phyloP scores from a whole-genome alignment of 306 rosid species.

The Cicer cuneatum region DNA sequence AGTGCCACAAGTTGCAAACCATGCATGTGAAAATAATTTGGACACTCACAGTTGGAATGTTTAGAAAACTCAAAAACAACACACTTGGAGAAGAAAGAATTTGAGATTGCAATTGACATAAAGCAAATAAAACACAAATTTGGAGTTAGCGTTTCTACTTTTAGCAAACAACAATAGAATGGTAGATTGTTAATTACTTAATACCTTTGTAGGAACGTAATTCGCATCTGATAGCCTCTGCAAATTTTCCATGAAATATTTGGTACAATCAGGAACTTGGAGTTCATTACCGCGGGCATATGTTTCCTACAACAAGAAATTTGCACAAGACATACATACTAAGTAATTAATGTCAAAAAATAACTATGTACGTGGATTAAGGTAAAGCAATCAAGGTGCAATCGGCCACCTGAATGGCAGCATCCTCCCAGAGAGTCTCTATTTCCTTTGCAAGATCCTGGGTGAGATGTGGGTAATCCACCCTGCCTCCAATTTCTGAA shows the following conservation, averaged over 20 bases:
- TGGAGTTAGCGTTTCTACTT: conserved; percentile 1
- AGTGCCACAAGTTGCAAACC: not conserved
- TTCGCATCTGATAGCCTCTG: conserved; percentile 75
- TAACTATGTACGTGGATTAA: conserved; percentile 14
- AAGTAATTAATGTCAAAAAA: conserved; percentile 14
- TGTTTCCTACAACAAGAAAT: conserved; percentile 74
- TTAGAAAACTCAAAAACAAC: not conserved
- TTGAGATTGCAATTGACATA: not conserved
- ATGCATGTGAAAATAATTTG: conserved; percentile 7
- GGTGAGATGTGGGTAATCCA: conserved; percentile 84
- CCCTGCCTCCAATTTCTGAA: conserved; percentile 80
- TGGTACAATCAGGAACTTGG: conserved; percentile 95
- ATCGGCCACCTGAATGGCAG: conserved; percentile 84
- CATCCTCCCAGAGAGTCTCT: conserved; percentile 88
- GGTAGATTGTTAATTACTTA: conserved; percentile 56
- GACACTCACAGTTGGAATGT: conserved; percentile 2
- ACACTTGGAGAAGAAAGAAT: conserved; percentile 18
- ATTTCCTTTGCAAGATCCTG: conserved; percentile 83
- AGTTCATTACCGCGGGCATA: conserved; percentile 87
- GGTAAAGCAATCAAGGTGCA: conserved; percentile 34
- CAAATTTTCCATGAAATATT: conserved; percentile 92
- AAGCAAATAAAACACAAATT: conserved; percentile 13
- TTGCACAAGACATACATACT: conserved; percentile 14
- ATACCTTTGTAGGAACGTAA: conserved; percentile 95
- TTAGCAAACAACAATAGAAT: not conserved